Conservation (phyloP, 2,329 filamentous ascomycete species). For the Orbilia quercus region DNA sequence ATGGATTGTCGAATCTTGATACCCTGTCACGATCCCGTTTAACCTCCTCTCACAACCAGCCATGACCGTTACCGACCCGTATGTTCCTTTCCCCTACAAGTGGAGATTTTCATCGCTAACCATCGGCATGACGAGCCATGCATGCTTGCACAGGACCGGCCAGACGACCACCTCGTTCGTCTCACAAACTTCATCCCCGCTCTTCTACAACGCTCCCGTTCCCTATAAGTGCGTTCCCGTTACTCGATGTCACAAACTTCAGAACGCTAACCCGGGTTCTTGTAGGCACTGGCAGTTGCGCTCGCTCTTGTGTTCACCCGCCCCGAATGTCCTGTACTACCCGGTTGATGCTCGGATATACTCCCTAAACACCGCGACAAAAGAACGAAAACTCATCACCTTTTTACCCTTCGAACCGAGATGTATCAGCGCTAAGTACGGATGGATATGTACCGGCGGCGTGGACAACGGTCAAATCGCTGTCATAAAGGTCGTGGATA, state of each 20-base stretch:
- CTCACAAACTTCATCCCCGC: conserved; percentile 41
- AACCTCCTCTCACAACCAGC: conserved; percentile 16
- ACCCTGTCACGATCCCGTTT: conserved; percentile 29
- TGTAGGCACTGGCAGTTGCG: conserved; percentile 85
- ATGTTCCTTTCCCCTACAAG: conserved; percentile 27
- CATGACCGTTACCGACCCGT: conserved; percentile 55
- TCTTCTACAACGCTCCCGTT: conserved; percentile 55
- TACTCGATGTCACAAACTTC: background rate
- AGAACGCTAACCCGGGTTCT: background rate
- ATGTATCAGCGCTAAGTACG: conserved; percentile 85
- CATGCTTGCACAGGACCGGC: conserved; percentile 22
- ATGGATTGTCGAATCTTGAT: conserved; percentile 38
- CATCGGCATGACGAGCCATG: conserved; percentile 28
- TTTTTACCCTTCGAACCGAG: conserved; percentile 78
- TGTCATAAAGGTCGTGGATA: conserved; percentile 72
- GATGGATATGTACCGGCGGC: conserved; percentile 91
- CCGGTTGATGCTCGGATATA: conserved; percentile 81
- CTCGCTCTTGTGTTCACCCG: conserved; percentile 85
- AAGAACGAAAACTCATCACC: conserved; percentile 78
- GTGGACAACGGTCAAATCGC: conserved; percentile 85
- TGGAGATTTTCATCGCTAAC: conserved; percentile 49
- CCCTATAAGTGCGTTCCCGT: conserved; percentile 47
- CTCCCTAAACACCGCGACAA: conserved; percentile 75
- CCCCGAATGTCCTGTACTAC: conserved; percentile 83
- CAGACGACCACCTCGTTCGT: conserved; percentile 52